Percentiles rank a stretch among this genome's conserved stretches.
phyloP scores from a whole-genome alignment of 192 early-diverging fungal genomes.

The Podila epicladia region DNA sequence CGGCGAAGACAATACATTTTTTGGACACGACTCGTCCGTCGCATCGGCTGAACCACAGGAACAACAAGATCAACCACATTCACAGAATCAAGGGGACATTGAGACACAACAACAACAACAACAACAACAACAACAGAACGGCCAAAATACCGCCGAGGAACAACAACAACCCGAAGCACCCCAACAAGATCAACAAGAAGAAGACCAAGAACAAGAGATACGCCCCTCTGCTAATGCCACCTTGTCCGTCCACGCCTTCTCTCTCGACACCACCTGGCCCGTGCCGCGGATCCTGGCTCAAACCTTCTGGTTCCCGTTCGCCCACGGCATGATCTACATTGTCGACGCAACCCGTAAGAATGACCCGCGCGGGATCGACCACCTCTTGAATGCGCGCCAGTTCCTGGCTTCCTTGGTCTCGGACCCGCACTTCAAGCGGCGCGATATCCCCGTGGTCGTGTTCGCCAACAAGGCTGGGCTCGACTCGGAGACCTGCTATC shows the following conservation, averaged over 20 bases:
- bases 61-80: constrained; percentile 1
- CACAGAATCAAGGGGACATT: neutral
- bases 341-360: constrained; percentile 50
- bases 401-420: constrained; percentile 26
- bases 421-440: constrained; percentile 24
- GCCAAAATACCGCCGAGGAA: neutral
- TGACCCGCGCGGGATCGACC: constrained; percentile 44
- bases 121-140: neutral
- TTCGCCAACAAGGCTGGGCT: constrained; percentile 48
- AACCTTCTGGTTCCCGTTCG: constrained; percentile 44
- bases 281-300: constrained; percentile 37
- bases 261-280: constrained; percentile 48
- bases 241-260: constrained; percentile 49
- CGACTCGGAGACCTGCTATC: constrained; percentile 44
- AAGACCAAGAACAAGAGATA: neutral
- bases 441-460: constrained; percentile 40
- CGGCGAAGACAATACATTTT: neutral
- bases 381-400: constrained; percentile 37
- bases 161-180: no score
- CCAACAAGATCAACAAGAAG: neutral
- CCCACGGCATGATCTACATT: constrained; percentile 45
- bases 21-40: neutral
- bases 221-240: constrained; percentile 17
- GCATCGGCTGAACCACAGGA: neutral
- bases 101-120: neutral